phyloP scores from a whole-genome alignment of 2,329 filamentous ascomycete genomes.

The Paraphaeosphaeria minitans region DNA sequence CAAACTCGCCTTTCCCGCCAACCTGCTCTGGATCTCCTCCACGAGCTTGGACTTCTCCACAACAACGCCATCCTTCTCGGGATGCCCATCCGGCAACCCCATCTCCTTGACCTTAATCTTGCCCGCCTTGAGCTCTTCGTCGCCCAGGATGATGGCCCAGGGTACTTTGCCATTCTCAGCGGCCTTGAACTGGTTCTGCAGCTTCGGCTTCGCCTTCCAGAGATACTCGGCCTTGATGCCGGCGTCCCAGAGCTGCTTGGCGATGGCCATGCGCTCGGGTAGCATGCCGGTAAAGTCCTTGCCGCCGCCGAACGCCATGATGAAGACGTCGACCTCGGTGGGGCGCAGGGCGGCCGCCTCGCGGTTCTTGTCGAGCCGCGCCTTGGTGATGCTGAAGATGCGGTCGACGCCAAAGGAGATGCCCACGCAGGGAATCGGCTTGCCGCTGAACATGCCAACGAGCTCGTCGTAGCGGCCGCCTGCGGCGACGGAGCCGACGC shows the following conservation, averaged over 20 bases:
- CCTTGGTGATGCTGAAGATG: conserved; percentile 91
- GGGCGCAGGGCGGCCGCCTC: conserved; percentile 62
- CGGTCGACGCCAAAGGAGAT: conserved; percentile 95
- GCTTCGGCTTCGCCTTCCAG: conserved; percentile 89
- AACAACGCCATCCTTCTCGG: conserved; percentile 85
- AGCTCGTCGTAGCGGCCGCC: conserved; percentile 92
- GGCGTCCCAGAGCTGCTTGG: conserved; percentile 78
- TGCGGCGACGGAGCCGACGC: conserved; percentile 86
- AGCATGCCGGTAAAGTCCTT: conserved; percentile 82
- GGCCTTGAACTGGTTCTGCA: conserved; percentile 87
- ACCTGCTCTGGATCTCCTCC: conserved; percentile 63
- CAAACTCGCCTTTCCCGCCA: conserved; percentile 39
- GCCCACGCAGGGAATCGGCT: conserved; percentile 88
- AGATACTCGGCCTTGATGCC: conserved; percentile 91
- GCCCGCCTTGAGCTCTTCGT: conserved; percentile 82
- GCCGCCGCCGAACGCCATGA: conserved; percentile 92
- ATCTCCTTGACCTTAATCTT: conserved; percentile 89
- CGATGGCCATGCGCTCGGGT: conserved; percentile 82
- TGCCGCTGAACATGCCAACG: conserved; percentile 90
- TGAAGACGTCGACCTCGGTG: conserved; percentile 85
- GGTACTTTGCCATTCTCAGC: conserved; percentile 81
- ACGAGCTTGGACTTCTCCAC: conserved; percentile 69
- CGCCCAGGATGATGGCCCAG: conserved; percentile 85
- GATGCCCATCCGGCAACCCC: conserved; percentile 78
- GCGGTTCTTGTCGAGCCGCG: conserved; percentile 60